Evolutionary conservation across 305 asterid genomes (phyloP), one percentile per base, ranked within the genome.

Genomic region (Solanum hybrid): DNA sequence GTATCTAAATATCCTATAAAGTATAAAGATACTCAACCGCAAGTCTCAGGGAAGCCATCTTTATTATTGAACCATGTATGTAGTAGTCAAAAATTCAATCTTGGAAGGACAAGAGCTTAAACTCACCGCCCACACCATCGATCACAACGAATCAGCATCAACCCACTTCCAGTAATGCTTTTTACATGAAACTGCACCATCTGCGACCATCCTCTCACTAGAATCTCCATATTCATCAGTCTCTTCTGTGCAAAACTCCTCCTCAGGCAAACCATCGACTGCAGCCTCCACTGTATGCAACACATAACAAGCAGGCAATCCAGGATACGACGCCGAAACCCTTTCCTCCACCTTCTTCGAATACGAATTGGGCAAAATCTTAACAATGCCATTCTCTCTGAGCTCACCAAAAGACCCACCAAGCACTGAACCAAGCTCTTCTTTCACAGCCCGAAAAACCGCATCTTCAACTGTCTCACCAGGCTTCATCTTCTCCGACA

Each of bases 81-180:
- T 26, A 81, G 26, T 26, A n/a, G 85, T 80, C 90, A 88, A 93
- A 86, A 90, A 90, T 88, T 82, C 92, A 89, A 87, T 88, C 89
- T 87, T 87, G 89, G 86, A 31, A 69, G 84, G 76, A 66, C 84
- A 79, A n/a, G 89, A 91, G 91, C 89, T 91, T 14, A 87, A 91
- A 91, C 93, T 90, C 93, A 93, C 93, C 93, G 89, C 92, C 90
- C 85, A 88, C 64, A 73, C 87, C 66, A 88, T 73, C 34, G 7
- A 91, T 91, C 92, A 94, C 90, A 94, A 37, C 64, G 93, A 93
- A 92, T 91, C 89, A 26, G 92, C 82, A 91, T 94, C 96, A 87
- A 96, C 93, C 99, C 99, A 97, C 92, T 93, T 96, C 99, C 99
- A 97, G 82, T 90, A 95, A 94, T 97, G 99, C 90, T 93, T 95